phyloP scores from a whole-genome alignment of 257 asterid species.

The Eucommia ulmoides region DNA sequence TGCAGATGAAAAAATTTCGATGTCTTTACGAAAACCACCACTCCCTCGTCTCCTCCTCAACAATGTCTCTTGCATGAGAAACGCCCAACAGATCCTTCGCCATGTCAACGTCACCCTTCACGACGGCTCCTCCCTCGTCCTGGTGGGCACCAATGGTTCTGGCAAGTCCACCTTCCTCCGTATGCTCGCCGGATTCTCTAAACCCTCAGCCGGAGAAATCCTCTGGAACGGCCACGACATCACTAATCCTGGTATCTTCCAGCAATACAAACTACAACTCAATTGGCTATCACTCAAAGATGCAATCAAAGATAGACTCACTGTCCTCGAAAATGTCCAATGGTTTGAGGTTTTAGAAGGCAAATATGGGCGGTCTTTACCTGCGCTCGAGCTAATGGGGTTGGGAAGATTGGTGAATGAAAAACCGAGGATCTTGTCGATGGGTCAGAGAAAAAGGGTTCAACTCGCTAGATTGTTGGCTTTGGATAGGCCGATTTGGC shows the following conservation, averaged over 20 bases:
- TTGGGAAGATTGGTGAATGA: constrained; percentile 62
- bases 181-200: constrained; percentile 73
- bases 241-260: constrained; percentile 54
- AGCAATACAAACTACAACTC: constrained; percentile 78
- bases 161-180: constrained; percentile 75
- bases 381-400: constrained; percentile 80
- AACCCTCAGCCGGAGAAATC: constrained; percentile 75
- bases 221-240: constrained; percentile 86
- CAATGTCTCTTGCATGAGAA: constrained; percentile 87
- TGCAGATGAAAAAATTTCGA: no score
- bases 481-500: constrained; percentile 79
- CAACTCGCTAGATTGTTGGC: constrained; percentile 78
- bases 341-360: constrained; percentile 91
- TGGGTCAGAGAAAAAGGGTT: constrained; percentile 76
- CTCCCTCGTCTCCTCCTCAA: constrained; percentile 61
- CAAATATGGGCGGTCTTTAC: constrained; percentile 53
- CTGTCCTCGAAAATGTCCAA: constrained; percentile 66
- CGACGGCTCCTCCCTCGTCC: constrained; percentile 63
- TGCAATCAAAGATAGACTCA: constrained; percentile 49
- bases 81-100: constrained; percentile 83
- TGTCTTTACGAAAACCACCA: constrained; percentile 49
- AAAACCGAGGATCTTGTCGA: constrained; percentile 70
- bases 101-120: constrained; percentile 60
- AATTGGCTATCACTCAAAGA: constrained; percentile 79
- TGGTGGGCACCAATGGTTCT: constrained; percentile 75